A percentile compares a stretch with the other conserved stretches of the same genome.
These are phyloP conservation scores for Pleurotus salmoneostramineus DNA, from an alignment of 768 basidiomycete genomes.

Conservation along the genomic window DNA sequence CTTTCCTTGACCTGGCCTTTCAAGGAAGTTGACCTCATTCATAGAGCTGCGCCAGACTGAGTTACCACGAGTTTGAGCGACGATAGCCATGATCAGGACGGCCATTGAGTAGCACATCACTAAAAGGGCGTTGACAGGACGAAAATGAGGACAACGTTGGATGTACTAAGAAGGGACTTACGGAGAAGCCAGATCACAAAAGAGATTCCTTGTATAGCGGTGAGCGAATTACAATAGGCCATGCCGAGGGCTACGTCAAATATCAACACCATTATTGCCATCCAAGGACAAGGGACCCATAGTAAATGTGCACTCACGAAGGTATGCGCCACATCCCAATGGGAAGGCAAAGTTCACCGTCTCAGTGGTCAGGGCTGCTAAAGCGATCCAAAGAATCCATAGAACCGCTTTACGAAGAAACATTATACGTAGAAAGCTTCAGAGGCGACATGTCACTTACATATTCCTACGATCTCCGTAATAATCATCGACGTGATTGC, in stretches of 20 bases:
- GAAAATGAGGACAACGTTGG: too few relatives aligned
- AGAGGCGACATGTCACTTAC: too few relatives aligned
- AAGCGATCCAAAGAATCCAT: background rate
- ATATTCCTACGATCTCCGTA: too few relatives aligned
- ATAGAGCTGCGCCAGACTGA: background rate
- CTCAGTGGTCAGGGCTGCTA: background rate
- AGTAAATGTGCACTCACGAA: background rate
- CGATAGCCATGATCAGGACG: background rate
- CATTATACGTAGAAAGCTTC: background rate
- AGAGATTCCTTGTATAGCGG: background rate
- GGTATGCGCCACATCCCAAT: background rate
- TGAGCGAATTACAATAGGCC: background rate
- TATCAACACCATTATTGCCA: background rate
- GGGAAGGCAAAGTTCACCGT: background rate
- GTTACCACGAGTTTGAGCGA: slow-evolving; percentile 1
- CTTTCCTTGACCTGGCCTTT: background rate
- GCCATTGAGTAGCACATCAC: background rate
- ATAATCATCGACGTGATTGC: too few relatives aligned
- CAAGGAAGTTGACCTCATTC: background rate
- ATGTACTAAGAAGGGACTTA: background rate
- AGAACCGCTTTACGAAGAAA: background rate
- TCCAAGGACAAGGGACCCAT: background rate
- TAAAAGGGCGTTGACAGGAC: background rate
- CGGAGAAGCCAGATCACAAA: background rate
- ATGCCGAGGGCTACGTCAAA: background rate